Percentiles rank a stretch among this genome's conserved stretches.
Conservation (phyloP, 371 early-diverging fungal species). For the Mortierella sp. region DNA sequence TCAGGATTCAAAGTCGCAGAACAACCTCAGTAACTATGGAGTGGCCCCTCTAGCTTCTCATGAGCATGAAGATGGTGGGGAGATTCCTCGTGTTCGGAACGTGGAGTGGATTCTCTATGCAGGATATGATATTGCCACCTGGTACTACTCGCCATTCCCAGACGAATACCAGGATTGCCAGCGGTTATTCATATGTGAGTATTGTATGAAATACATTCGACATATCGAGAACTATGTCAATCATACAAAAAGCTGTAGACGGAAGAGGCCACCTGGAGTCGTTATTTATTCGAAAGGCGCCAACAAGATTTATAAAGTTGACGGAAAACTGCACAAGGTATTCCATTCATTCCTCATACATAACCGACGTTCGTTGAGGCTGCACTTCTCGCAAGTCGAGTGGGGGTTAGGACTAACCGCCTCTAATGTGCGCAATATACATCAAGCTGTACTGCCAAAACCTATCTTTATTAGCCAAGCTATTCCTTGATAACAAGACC, state of each 20-base stretch:
- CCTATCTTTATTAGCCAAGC: conserved; percentile 92
- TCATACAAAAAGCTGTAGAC: conserved; percentile 59
- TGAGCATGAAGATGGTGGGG: conserved; percentile 24
- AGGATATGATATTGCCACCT: conserved; percentile 78
- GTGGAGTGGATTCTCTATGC: conserved; percentile 72
- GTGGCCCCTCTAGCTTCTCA: no score
- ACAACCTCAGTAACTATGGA: no score
- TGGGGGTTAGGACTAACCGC: conserved; percentile 35
- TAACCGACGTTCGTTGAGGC: no score
- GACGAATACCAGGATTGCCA: conserved; percentile 77
- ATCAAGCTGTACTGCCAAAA: conserved; percentile 92
- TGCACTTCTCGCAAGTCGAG: no score
- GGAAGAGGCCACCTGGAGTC: conserved; percentile 86
- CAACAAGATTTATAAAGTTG: conserved; percentile 89
- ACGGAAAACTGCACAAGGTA: conserved; percentile 89
- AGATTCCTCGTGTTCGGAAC: conserved; percentile 52
- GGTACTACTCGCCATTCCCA: conserved; percentile 97
- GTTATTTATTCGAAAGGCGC: conserved; percentile 86
- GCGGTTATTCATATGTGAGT: conserved; percentile 89
- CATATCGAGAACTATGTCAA: conserved; percentile 64
- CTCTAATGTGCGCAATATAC: conserved; percentile 25
- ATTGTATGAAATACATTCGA: conserved; percentile 81
- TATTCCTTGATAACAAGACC: conserved; percentile 98
- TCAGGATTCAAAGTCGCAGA: no score
- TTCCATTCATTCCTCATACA: conserved; percentile 47